Conservation (phyloP, 2,329 filamentous ascomycete genomes). For the Diaporthe sp. region DNA sequence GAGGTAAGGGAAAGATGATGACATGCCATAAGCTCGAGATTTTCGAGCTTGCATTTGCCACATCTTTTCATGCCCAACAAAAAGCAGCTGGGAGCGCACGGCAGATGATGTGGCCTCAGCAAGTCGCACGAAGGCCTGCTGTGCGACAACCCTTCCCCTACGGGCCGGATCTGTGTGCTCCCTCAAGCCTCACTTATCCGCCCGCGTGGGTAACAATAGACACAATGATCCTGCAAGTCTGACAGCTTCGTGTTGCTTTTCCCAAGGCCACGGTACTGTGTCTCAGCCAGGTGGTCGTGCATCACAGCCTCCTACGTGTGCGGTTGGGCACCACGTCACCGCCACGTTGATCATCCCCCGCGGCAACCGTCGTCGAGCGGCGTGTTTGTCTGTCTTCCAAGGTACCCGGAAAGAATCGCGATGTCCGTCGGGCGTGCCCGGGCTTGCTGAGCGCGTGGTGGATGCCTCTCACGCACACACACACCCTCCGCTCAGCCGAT, state of each 20-base stretch:
- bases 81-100: conserved; percentile 3
- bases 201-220: conserved; percentile 19
- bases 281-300: conserved; percentile 20
- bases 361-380: neutral
- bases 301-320: conserved; percentile 1
- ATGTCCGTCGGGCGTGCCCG: conserved; percentile 4
- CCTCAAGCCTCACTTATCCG: neutral
- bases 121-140: conserved; percentile 1
- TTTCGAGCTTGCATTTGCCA: neutral
- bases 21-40: neutral
- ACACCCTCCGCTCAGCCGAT: neutral
- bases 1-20: neutral
- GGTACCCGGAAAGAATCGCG: neutral
- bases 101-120: conserved; percentile 9
- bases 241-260: conserved; percentile 12
- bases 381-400: neutral
- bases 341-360: neutral
- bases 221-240: conserved; percentile 23
- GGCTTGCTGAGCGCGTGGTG: conserved; percentile 9
- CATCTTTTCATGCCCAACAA: conserved; percentile 11
- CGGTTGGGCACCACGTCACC: neutral
- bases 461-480: neutral
- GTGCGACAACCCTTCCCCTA: neutral
- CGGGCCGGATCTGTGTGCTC: conserved; percentile 21
- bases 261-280: conserved; percentile 6